Evolutionary conservation across 768 basidiomycete genomes (phyloP).

Genomic region (Leccinum aurantiacum): DNA sequence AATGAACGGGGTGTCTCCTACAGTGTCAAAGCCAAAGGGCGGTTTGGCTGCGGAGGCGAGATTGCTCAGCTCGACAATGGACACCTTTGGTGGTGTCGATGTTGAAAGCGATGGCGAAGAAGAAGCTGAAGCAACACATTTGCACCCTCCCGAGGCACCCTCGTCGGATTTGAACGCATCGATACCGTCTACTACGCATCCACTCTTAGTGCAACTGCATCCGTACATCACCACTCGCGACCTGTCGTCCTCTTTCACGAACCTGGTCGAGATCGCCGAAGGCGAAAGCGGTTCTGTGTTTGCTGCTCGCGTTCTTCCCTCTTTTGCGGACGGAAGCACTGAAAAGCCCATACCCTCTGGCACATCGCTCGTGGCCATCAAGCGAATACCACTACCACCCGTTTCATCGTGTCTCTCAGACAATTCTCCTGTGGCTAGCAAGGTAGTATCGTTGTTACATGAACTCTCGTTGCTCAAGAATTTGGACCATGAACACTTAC

Average conservation of each 20-base stretch:
- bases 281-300: slow-evolving; percentile 79
- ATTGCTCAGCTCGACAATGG: slow-evolving; percentile 32
- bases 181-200: slow-evolving; percentile 12
- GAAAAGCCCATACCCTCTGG: slow-evolving; percentile 28
- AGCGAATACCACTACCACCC: slow-evolving; percentile 58
- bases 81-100: slow-evolving; percentile 40
- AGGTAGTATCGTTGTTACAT: slow-evolving; percentile 59
- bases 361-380: slow-evolving; percentile 67
- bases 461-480: slow-evolving; percentile 62
- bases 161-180: neutral
- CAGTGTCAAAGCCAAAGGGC: slow-evolving; percentile 9
- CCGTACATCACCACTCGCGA: slow-evolving; percentile 59
- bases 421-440: slow-evolving; percentile 46
- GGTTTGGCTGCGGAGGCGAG: slow-evolving; percentile 26
- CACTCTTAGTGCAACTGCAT: slow-evolving; percentile 44
- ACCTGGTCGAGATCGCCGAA: slow-evolving; percentile 78
- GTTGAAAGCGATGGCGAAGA: slow-evolving; percentile 13
- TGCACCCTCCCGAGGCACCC: neutral
- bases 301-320: slow-evolving; percentile 36
- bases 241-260: slow-evolving; percentile 61
- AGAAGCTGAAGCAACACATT: slow-evolving; percentile 3
- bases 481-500: slow-evolving; percentile 58
- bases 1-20: slow-evolving; percentile 5
- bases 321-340: slow-evolving; percentile 8
- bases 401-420: slow-evolving; percentile 33